A percentile compares a stretch with the other conserved stretches of the same genome.
Conservation (phyloP, 2,329 filamentous ascomycete species). For the Penicillium corylophilum region DNA sequence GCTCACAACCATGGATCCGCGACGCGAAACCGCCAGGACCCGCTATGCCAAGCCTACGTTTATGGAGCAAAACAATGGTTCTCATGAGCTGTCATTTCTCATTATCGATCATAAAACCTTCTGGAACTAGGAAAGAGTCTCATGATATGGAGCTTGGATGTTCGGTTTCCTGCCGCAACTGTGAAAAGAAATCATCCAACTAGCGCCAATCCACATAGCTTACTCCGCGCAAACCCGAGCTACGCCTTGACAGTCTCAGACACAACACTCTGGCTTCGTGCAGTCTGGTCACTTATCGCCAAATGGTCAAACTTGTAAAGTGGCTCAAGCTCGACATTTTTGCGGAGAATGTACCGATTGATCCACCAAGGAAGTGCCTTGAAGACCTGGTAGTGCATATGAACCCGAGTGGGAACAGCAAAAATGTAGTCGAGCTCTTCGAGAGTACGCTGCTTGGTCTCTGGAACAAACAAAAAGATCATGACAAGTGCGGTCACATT, state of each 20-base stretch:
- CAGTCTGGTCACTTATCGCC: background rate
- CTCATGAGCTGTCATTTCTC: background rate
- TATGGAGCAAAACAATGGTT: background rate
- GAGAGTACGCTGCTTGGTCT: slow-evolving; percentile 56
- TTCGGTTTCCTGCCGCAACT: background rate
- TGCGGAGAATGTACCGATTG: slow-evolving; percentile 57
- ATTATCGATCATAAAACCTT: background rate
- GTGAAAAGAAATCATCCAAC: background rate
- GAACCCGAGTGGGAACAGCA: slow-evolving; percentile 58
- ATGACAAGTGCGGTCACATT: slow-evolving; percentile 62
- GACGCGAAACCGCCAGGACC: slow-evolving; percentile 10
- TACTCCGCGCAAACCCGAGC: background rate
- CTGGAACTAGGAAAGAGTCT: background rate
- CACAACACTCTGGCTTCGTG: background rate
- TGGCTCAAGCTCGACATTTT: slow-evolving; percentile 48
- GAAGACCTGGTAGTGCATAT: slow-evolving; percentile 58
- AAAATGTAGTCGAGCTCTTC: slow-evolving; percentile 59
- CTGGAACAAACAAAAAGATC: slow-evolving; percentile 62
- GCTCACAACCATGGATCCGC: slow-evolving; percentile 20
- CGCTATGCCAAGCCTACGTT: background rate
- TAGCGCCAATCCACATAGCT: background rate
- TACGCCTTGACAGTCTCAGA: slow-evolving; percentile 4
- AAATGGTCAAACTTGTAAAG: slow-evolving; percentile 51
- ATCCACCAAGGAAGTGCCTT: slow-evolving; percentile 62
- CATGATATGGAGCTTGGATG: background rate